Base-by-base conservation (phyloP, 805 yeast genomes). In the Saturnispora silvae region DNA sequence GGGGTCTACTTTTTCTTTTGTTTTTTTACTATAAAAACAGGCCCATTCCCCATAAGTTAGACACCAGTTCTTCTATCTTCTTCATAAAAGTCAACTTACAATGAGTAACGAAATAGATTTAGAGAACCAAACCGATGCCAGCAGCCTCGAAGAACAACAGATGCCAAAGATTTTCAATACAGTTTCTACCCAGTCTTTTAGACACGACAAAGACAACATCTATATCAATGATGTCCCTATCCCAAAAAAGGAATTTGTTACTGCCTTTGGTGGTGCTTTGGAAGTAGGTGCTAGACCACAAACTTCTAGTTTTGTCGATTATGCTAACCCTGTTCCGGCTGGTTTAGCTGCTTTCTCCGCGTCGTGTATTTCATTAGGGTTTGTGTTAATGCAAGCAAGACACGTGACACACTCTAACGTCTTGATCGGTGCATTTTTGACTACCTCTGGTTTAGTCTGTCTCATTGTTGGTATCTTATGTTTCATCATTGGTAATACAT, bases 191-290 rank as follows among this genome's bases (percentile, higher is more conserved):
- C 28, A 57, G 3, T 50, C 53, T 4, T 58, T 58, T 42, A 62
- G 68, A 14, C 63, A 59, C 26, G 70, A 66, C 37, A 56, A 57
- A 14, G 64, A 66, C 28, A 55, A 57, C 42, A 58, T 69, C 29
- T 59, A 60, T 39, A 59, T 69, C 31, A 68, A 67, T 36, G 60
- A 61, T 35, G 49, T 54, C 29, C 56, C 60, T 17, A 69, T 73
- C 54, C 61, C 64, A 40, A 65, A 71, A 37, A 63, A 64, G 22
- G 86, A 79, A 39, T 67, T 79, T 44, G 54, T 73, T 45, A 62
- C 63, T 25, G 85, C 83, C 2, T 76, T 77, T 50, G 82, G 80
- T n/a, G 82, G 81, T 48, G 62, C 63, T 9, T 56, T 68, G 40
- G 64, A 65, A 34, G 63, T 72, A 5, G 67, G 74, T 35, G 49